Evolutionary conservation across 169 alveolate genomes (phyloP).

Genomic region (Perkinsus olseni): DNA sequence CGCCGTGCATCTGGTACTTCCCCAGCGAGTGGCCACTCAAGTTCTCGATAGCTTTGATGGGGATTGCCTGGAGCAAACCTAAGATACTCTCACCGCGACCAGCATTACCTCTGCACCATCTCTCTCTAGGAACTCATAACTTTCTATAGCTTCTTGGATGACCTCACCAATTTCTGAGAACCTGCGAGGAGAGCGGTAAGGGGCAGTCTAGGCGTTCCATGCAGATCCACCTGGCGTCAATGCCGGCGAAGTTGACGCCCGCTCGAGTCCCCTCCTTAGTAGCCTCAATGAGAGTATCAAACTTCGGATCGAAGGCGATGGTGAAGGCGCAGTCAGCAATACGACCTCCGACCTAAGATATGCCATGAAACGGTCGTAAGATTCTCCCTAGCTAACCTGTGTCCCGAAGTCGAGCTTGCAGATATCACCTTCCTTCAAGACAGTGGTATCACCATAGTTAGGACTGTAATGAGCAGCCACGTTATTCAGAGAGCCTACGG

Average conservation of each 20-base stretch:
- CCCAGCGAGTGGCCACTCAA: conserved; percentile 97
- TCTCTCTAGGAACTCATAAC: conserved; percentile 86
- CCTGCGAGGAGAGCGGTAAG: conserved; percentile 18
- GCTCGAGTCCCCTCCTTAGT: conserved; percentile 98
- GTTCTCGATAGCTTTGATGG: conserved; percentile 90
- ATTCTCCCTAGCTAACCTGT: conserved; percentile 62
- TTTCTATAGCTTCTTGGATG: conserved; percentile 95
- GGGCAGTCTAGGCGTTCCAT: not conserved
- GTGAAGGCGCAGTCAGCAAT: conserved; percentile 99
- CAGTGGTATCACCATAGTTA: conserved; percentile 60
- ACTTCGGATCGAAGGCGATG: conserved; percentile 76
- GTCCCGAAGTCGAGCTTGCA: conserved; percentile 99
- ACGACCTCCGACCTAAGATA: conserved; percentile 72
- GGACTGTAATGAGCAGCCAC: conserved; percentile 99
- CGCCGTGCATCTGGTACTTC: conserved; percentile 94
- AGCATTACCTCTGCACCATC: conserved; percentile 66
- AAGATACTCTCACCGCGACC: not conserved
- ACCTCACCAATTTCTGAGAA: conserved; percentile 95
- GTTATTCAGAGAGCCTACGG: conserved; percentile 68
- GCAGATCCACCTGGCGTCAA: conserved; percentile 87
- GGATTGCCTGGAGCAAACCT: conserved; percentile 17
- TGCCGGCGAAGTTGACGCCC: conserved; percentile 97
- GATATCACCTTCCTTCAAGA: conserved; percentile 76
- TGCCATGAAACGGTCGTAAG: not conserved
- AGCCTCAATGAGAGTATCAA: conserved; percentile 79